Percentiles rank a stretch among this genome's conserved stretches.
Conservation (phyloP, 345 rosid genomes). For the Capsella bursapastoris region DNA sequence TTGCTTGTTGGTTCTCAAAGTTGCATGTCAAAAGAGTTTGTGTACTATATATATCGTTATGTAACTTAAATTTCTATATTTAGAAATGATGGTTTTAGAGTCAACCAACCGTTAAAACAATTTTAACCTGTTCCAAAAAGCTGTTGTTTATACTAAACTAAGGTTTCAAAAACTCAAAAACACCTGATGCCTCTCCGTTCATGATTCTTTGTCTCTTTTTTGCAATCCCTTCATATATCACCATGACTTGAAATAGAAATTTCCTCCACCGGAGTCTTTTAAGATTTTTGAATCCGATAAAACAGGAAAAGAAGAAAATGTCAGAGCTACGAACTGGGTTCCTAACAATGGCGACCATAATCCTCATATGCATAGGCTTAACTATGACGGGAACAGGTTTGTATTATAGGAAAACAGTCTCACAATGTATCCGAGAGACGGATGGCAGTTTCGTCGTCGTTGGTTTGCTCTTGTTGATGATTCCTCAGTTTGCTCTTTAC, state of each 20-base stretch:
- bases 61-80: conserved; percentile 8
- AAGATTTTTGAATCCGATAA: not conserved
- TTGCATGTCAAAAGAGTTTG: not conserved
- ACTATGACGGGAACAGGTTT: conserved; percentile 37
- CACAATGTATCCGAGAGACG: conserved; percentile 28
- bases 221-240: conserved; percentile 10
- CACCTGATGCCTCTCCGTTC: conserved; percentile 22
- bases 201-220: not conserved
- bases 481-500: conserved; percentile 40
- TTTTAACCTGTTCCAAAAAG: not conserved
- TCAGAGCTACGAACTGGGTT: conserved; percentile 38
- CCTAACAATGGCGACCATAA: conserved; percentile 42
- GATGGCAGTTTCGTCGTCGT: conserved; percentile 11
- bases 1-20: conserved; percentile 14
- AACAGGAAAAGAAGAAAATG: conserved; percentile 13
- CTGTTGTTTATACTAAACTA: conserved; percentile 26
- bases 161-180: conserved; percentile 6
- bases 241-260: conserved; percentile 5
- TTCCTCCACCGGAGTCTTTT: not conserved
- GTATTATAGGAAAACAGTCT: conserved; percentile 31
- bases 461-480: conserved; percentile 31
- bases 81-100: conserved; percentile 16
- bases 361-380: conserved; percentile 35
- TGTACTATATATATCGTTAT: conserved; percentile 13
- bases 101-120: conserved; percentile 11